Percentiles rank a stretch among this genome's conserved stretches.
These are phyloP conservation scores for Leishmania martiniquensis DNA, from an alignment of 208 protist genomes.

Conservation along the genomic window DNA sequence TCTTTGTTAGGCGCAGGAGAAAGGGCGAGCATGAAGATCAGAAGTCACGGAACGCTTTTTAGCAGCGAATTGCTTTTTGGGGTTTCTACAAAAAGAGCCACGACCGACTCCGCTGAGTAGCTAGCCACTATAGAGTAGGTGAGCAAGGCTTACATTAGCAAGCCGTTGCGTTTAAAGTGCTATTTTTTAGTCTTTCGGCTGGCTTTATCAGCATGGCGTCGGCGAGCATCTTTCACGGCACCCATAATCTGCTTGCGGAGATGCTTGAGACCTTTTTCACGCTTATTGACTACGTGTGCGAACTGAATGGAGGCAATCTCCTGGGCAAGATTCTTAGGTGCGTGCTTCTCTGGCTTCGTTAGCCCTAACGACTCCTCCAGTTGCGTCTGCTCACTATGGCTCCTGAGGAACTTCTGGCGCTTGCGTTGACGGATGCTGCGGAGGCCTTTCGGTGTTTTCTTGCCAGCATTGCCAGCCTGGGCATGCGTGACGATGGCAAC, in stretches of 20 bases:
- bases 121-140: background rate
- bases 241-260: constrained; percentile 78
- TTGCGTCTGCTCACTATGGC: constrained; percentile 50
- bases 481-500: constrained; percentile 87
- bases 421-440: constrained; percentile 72
- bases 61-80: background rate
- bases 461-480: constrained; percentile 58
- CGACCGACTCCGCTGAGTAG: background rate
- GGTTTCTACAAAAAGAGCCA: background rate
- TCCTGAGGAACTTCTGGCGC: constrained; percentile 47
- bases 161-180: background rate
- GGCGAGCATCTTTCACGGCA: constrained; percentile 69
- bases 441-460: constrained; percentile 82
- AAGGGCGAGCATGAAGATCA: background rate
- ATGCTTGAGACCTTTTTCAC: constrained; percentile 73
- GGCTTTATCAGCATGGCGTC: constrained; percentile 52
- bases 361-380: constrained; percentile 77
- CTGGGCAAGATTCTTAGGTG: constrained; percentile 67
- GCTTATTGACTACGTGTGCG: constrained; percentile 73
- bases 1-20: background rate
- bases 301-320: constrained; percentile 83
- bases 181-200: constrained; percentile 30
- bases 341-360: constrained; percentile 27
- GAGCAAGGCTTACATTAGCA: background rate
- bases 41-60: background rate